phyloP scores from a whole-genome alignment of 176 grass and related monocot species.

The Panicum miliaceum region DNA sequence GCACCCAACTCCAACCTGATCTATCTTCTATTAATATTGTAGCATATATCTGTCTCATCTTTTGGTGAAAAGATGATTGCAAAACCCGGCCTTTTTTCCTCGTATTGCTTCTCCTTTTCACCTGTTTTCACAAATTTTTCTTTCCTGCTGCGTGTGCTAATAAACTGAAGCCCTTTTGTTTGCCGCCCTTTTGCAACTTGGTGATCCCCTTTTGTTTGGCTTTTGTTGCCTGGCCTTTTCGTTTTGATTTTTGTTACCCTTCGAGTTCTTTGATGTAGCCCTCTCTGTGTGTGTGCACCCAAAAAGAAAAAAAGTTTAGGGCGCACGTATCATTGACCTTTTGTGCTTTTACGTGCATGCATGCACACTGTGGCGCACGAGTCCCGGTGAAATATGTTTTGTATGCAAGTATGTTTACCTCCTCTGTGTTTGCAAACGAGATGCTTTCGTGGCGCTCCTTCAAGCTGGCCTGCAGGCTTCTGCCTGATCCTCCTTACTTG shows the following conservation, averaged over 20 bases:
- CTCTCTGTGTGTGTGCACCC: conserved; percentile 16
- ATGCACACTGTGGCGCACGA: conserved; percentile 37
- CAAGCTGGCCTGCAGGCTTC: not conserved
- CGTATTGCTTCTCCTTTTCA: conserved; percentile 4
- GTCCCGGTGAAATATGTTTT: conserved; percentile 35
- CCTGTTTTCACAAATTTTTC: conserved; percentile 23
- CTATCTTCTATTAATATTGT: not conserved
- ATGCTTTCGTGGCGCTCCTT: not conserved
- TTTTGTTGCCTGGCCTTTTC: conserved; percentile 52
- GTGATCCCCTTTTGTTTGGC: conserved; percentile 45
- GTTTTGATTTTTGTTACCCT: conserved; percentile 11
- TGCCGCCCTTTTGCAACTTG: conserved; percentile 21
- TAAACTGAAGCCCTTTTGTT: conserved; percentile 42
- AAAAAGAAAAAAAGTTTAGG: not conserved
- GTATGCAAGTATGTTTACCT: conserved; percentile 26
- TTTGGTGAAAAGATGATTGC: conserved; percentile 49
- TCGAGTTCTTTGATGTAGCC: conserved; percentile 29
- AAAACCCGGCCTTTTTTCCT: conserved; percentile 35
- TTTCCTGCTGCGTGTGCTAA: conserved; percentile 32
- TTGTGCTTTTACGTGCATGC: conserved; percentile 50
- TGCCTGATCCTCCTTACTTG: not conserved
- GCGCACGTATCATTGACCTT: conserved; percentile 55
- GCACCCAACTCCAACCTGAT: not conserved
- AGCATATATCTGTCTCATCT: conserved; percentile 9
- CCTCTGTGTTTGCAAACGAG: conserved; percentile 22